phyloP scores from a whole-genome alignment of 2,329 filamentous ascomycete genomes.

The Xylariomycetidae sp. region DNA sequence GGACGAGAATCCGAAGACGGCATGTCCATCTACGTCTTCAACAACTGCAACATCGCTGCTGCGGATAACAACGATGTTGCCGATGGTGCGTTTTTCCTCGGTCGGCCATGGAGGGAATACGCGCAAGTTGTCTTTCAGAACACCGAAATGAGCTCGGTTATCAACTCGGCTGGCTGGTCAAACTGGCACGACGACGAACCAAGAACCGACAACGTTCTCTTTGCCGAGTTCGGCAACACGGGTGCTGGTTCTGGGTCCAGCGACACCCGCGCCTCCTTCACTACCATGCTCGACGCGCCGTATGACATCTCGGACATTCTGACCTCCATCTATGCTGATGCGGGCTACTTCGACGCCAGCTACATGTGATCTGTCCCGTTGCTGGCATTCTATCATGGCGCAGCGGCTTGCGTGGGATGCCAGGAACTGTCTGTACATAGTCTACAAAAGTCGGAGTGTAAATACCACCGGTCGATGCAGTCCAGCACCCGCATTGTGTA shows the following conservation, averaged over 20 bases:
- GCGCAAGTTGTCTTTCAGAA: conserved; percentile 42
- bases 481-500: too few species aligned
- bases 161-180: conserved; percentile 54
- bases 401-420: too few species aligned
- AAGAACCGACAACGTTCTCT: conserved; percentile 46
- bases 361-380: conserved; percentile 10
- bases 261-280: conserved; percentile 43
- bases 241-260: conserved; percentile 49
- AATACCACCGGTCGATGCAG: too few species aligned
- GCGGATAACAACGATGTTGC: conserved; percentile 29
- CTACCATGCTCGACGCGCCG: conserved; percentile 28
- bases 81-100: conserved; percentile 38
- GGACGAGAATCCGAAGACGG: conserved; percentile 29
- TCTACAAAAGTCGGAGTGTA: too few species aligned
- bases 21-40: conserved; percentile 10
- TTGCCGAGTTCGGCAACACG: conserved; percentile 53
- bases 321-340: conserved; percentile 8
- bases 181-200: conserved; percentile 43
- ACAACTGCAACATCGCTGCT: conserved; percentile 15
- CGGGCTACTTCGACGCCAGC: conserved; percentile 14
- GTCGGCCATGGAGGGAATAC: conserved; percentile 40
- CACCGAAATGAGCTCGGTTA: conserved; percentile 44
- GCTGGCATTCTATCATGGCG: too few species aligned
- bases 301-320: conserved; percentile 27
- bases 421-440: too few species aligned